Base-by-base conservation (phyloP, 768 basidiomycete genomes). In the Russula emetica region DNA sequence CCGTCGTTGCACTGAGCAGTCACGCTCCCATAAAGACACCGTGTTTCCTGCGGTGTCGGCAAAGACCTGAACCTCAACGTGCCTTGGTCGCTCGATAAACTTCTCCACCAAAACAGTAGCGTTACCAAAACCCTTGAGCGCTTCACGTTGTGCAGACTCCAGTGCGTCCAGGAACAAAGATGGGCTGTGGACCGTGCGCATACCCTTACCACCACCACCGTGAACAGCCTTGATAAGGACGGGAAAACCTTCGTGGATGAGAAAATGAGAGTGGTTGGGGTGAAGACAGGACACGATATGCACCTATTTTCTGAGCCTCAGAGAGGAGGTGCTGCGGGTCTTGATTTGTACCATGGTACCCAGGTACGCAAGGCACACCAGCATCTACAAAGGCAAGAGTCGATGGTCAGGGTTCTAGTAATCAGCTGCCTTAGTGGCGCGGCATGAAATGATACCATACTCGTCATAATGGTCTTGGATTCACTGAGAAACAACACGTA, bases 141-240 rank as follows among this genome's bases (percentile, higher is more conserved):
- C 90, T 74, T 98, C 94, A 54, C 95, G 84, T 72, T 92, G 85
- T 1, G 95, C 94, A n/a, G 90, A 90, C 42, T 82, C 82, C 7
- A 98, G 78, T 3, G 90, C 87, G 65, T 93, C 91, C 66, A 81
- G 75, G 69, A 98, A 96, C 18, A 87, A 85, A 47, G 79, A 78
- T n/a, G 80, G 75, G 2, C 82, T 79, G 26, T 82, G 76, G 3
- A 93, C 92, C 11, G 85, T 85, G 49, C 93, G 87, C 94, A 97
- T 97, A 49, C 94, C 94, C 73, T 97, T 97, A 1, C 94, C 95
- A 7, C 94, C 94, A 20, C 94, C 95, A 28, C 95, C 94, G 68
- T 95, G 89, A 52, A 94, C 88, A n/a, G 94, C 95, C 72, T 98
- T 98, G 75, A 98, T 97, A 32, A 98, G 78, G 2, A 96, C 90